Evolutionary conservation across 441 rosid species (phyloP).

Genomic region (Gossypium laxum): DNA sequence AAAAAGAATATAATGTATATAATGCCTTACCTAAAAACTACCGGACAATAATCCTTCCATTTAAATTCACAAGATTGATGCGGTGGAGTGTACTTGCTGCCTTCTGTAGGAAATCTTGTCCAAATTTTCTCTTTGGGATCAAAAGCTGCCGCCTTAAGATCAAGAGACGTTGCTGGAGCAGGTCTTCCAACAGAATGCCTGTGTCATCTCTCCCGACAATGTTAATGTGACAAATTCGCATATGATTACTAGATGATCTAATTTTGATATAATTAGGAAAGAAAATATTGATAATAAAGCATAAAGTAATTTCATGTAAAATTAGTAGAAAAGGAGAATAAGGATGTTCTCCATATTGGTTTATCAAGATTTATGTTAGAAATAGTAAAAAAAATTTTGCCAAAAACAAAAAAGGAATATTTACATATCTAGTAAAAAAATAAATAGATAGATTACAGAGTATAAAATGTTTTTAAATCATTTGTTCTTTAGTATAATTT

Average conservation of each 20-base stretch:
- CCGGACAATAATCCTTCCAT: constrained; percentile 73
- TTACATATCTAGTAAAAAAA: too few relatives aligned
- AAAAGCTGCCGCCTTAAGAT: constrained; percentile 54
- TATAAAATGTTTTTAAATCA: too few relatives aligned
- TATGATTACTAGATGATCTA: background rate
- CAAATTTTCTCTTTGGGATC: constrained; percentile 68
- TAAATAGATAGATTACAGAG: too few relatives aligned
- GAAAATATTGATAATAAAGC: background rate
- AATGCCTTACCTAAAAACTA: constrained; percentile 48
- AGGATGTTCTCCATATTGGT: background rate
- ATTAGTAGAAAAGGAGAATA: background rate
- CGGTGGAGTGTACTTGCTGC: constrained; percentile 62
- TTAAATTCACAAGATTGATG: constrained; percentile 57
- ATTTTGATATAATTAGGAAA: background rate
- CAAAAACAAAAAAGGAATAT: too few relatives aligned
- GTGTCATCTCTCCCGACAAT: background rate
- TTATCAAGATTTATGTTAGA: background rate
- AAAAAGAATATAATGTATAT: background rate
- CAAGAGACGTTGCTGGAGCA: constrained; percentile 48
- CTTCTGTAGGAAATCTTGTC: constrained; percentile 67
- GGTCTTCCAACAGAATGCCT: constrained; percentile 68
- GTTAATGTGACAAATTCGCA: background rate
- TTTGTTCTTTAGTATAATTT: too few relatives aligned
- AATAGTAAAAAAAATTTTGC: background rate
- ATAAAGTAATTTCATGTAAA: background rate